Evolutionary conservation across 2,329 filamentous ascomycete species (phyloP).

Genomic region (Botrytis elliptica): DNA sequence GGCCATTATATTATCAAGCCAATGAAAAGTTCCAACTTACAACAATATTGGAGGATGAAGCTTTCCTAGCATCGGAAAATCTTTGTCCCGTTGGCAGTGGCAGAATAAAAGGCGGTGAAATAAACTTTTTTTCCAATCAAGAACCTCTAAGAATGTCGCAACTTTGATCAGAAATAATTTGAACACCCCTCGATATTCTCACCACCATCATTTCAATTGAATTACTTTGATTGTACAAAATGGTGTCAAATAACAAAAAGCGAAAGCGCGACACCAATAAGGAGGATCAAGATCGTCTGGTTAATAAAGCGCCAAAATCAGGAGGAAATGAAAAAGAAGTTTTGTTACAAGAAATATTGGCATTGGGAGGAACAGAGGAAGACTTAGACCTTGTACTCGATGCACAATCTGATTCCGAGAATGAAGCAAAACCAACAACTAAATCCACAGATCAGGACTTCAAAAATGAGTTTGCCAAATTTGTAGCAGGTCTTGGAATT

Average conservation of each 20-base stretch:
- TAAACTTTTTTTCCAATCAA: not conserved
- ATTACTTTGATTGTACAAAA: constrained; percentile 20
- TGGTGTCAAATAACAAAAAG: constrained; percentile 1
- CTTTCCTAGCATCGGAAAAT: constrained; percentile 1
- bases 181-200: not conserved
- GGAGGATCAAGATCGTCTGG: constrained; percentile 24
- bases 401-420: constrained; percentile 50
- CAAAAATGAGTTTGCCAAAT: constrained; percentile 52
- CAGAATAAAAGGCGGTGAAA: constrained; percentile 11
- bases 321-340: constrained; percentile 30
- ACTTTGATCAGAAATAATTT: not conserved
- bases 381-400: constrained; percentile 62
- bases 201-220: not conserved
- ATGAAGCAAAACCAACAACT: constrained; percentile 24
- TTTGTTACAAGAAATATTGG: constrained; percentile 62
- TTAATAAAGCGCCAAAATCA: constrained; percentile 24
- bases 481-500: constrained; percentile 52
- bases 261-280: not conserved
- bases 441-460: constrained; percentile 47
- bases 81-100: constrained; percentile 4
- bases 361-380: constrained; percentile 63
- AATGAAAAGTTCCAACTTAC: not conserved
- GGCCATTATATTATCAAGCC: not conserved
- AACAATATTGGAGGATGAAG: not conserved
- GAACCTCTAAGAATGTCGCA: not conserved